phyloP scores from a whole-genome alignment of 2,329 filamentous ascomycete genomes.

The Plenodomus lindquistii region DNA sequence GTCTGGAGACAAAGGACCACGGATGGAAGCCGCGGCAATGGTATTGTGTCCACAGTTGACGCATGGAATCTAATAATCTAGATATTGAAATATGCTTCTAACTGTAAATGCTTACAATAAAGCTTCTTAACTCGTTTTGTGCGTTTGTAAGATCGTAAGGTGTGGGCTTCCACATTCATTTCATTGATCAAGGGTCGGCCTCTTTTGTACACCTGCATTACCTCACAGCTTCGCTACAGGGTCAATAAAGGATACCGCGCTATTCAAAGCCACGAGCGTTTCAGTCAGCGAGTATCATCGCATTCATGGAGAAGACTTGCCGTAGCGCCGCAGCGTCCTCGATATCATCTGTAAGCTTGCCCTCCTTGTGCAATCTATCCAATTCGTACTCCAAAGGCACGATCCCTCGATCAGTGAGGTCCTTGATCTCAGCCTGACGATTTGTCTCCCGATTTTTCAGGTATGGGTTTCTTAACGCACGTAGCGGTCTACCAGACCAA shows the following conservation, averaged over 20 bases:
- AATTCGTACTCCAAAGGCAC: slow-evolving; percentile 28
- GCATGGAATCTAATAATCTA: no score
- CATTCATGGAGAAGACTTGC: slow-evolving; percentile 9
- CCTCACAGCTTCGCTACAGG: slow-evolving; percentile 18
- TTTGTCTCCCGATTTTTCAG: slow-evolving; percentile 33
- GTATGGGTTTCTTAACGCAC: slow-evolving; percentile 27
- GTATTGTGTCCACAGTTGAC: no score
- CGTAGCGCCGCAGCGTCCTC: slow-evolving; percentile 28
- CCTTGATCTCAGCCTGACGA: slow-evolving; percentile 29
- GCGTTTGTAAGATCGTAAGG: no score
- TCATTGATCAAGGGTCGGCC: background rate
- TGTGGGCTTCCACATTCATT: no score
- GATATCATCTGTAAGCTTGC: slow-evolving; percentile 35
- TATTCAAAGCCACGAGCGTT: slow-evolving; percentile 19
- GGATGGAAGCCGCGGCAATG: no score
- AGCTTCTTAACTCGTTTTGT: no score
- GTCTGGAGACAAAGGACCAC: no score
- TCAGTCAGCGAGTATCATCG: slow-evolving; percentile 7
- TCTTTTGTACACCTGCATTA: background rate
- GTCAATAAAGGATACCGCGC: slow-evolving; percentile 18
- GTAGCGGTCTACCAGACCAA: slow-evolving; percentile 29
- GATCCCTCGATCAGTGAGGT: slow-evolving; percentile 22
- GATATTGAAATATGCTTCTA: no score
- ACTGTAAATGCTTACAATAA: no score
- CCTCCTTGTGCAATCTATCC: slow-evolving; percentile 28